These are phyloP conservation scores for Eucalyptus pumila DNA, from an alignment of 345 rosid species.

Conservation along the genomic window DNA sequence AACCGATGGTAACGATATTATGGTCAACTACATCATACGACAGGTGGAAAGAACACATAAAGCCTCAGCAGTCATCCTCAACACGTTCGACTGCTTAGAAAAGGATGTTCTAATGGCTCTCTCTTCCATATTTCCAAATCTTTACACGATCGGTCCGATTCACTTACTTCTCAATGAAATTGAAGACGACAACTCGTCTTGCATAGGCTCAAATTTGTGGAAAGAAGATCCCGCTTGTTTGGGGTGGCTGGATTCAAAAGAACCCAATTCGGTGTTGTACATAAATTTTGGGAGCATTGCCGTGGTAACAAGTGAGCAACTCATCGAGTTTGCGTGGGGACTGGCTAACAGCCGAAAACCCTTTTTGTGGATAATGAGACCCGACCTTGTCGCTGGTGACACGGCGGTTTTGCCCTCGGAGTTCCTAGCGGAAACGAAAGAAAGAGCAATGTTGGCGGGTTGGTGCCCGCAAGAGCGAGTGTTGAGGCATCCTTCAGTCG, in stretches of 20 bases:
- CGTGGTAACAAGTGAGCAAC: not conserved
- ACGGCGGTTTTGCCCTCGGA: not conserved
- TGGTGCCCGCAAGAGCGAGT: constrained; percentile 13
- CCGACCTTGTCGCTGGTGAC: not conserved
- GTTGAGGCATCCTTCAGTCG: not conserved
- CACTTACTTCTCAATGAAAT: not conserved
- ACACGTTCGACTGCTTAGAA: constrained; percentile 26
- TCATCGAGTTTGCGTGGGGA: constrained; percentile 10
- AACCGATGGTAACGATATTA: constrained; percentile 11
- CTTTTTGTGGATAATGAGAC: constrained; percentile 6
- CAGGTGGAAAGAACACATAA: not conserved
- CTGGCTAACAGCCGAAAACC: constrained; percentile 1
- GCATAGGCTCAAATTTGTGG: constrained; percentile 1
- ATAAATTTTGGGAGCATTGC: constrained; percentile 10
- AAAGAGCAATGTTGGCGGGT: not conserved
- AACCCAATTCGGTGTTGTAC: constrained; percentile 3
- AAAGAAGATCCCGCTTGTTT: constrained; percentile 5
- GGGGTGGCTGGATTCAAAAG: not conserved
- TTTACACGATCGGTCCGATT: constrained; percentile 6
- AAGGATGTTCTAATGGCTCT: constrained; percentile 6
- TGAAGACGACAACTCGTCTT: not conserved
- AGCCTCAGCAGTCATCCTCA: constrained; percentile 22
- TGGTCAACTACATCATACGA: constrained; percentile 7
- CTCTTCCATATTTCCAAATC: not conserved
- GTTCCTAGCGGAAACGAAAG: not conserved